Evolutionary conservation across 257 asterid genomes (phyloP).

Genomic region (Forsythia viridissima): DNA sequence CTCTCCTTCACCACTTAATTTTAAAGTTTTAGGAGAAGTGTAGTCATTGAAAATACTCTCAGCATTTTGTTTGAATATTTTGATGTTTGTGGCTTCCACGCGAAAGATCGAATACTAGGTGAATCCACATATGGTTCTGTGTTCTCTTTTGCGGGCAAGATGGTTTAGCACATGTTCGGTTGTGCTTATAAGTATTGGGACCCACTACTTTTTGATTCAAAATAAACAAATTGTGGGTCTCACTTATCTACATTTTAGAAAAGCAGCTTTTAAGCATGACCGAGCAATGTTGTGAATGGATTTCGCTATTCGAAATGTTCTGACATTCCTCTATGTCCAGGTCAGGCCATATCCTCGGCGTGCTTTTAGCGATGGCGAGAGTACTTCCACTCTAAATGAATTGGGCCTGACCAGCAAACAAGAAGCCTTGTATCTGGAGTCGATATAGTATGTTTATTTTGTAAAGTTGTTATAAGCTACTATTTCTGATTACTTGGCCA

Average conservation of each 20-base stretch:
- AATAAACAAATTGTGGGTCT: no score
- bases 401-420: slow-evolving; percentile 94
- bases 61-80: background rate
- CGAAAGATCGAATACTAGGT: background rate
- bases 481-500: background rate
- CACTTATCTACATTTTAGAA: no score
- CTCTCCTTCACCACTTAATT: background rate
- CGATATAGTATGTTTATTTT: slow-evolving; percentile 41
- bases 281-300: background rate
- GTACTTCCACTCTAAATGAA: slow-evolving; percentile 56
- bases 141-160: background rate
- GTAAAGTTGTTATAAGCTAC: slow-evolving; percentile 16
- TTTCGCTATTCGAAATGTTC: slow-evolving; percentile 1
- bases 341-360: slow-evolving; percentile 92
- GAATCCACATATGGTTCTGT: background rate
- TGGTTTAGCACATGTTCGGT: background rate
- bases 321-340: slow-evolving; percentile 37
- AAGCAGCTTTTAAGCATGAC: no score
- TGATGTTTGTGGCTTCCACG: background rate
- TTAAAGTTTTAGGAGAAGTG: background rate
- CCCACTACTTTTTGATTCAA: no score
- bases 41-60: background rate
- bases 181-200: no score
- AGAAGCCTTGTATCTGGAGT: slow-evolving; percentile 93
- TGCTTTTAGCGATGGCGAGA: slow-evolving; percentile 77